Base-by-base conservation (phyloP, 2,329 filamentous ascomycete species). In the Scedosporium dehoogii region DNA sequence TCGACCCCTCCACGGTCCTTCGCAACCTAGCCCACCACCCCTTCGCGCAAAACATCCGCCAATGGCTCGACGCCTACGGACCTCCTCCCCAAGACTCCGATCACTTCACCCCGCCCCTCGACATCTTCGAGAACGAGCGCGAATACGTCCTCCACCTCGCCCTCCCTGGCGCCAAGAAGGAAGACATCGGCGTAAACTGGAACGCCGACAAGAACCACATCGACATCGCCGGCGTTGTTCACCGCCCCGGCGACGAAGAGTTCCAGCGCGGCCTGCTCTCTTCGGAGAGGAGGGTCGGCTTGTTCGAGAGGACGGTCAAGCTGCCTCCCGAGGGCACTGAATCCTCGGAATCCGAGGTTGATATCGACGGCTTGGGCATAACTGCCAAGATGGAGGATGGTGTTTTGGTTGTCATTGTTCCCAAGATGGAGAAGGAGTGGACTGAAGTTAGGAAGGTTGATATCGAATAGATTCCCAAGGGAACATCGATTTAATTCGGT, bases 351-450 rank as follows among this genome's bases (percentile, higher is more conserved):
- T 80, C 77, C 16, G 81, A 77, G 33, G 85, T 86, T 6, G 79
- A 82, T 65, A 25, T 94, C 16, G 87, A 92, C 68, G 82, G 79
- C 1, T 81, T 87, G 58, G 79, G 75, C 25, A 93, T 94, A 69
- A 81, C 79, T 2, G 90, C 90, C 2, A 91, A 85, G 75, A 80
- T 96, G 74, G 88, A 91, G 72, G 88, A 94, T 70, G 91, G 91
- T 4, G 77, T 96, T 1, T 73, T 96, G 67, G 78, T 87, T 42
- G 80, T 96, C n/a, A 85, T 83, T n/a, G 84, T 96, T 1, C 89
- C 89, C 6, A 92, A 91, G 78, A 69, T 83, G 6, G 85, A 88
- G 70, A 83, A 79, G 73, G 85, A 85, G 67, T 85, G 85, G 78
- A 88, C 85, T 67, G 82, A 86, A 68, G 78, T 86, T 64, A 80